Base-by-base conservation (phyloP, 2,329 filamentous ascomycete genomes). In the Scopulariopsis brevicaulis region DNA sequence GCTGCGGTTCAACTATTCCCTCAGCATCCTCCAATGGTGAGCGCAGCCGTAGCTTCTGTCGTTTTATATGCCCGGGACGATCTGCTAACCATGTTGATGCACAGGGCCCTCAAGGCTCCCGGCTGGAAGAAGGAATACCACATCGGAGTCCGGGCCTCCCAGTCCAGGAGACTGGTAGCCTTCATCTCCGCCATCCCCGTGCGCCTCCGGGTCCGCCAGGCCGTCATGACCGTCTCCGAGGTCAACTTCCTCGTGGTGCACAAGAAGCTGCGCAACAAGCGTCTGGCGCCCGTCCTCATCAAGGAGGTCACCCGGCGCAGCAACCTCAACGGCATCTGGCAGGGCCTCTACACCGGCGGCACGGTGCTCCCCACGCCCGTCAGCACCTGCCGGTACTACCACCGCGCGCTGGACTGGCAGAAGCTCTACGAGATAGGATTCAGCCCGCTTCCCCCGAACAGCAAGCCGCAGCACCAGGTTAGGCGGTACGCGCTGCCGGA, bases 191-290 rank as follows among this genome's bases (percentile, higher is more conserved):
- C 91, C 64, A 89, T 97, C 53, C 94, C 94, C 1, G 86, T 94
- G 60, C 81, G 86, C 63, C 77, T 99, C 59, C 85, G 87, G 56
- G 85, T 99, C 51, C 88, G 92, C 62, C 78, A 87, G 60, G 88
- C 88, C 60, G 74, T 82, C 59, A 74, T 99, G 60, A 82, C 85
- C 62, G 86, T 89, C 64, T 91, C 89, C 54, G 94, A 99, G 71
- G 94, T 99, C 74, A 99, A 99, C 77, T 99, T 97, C 74, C 85
- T 99, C 63, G 96, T 92, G 68, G 87, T 99, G 58, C 94, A 99
- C 79, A 97, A 97, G 79, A 97, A 97, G 74, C 84, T 99, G 35
- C 89, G 94, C 55, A 85, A 89, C 59, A 96, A 97, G 77, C 86
- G 94, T 57, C 83, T 99, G 51, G 86, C 94, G 0, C 94, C 94